Evolutionary conservation across 2,329 filamentous ascomycete species (phyloP).

Genomic region (Bipolaris oryzae): DNA sequence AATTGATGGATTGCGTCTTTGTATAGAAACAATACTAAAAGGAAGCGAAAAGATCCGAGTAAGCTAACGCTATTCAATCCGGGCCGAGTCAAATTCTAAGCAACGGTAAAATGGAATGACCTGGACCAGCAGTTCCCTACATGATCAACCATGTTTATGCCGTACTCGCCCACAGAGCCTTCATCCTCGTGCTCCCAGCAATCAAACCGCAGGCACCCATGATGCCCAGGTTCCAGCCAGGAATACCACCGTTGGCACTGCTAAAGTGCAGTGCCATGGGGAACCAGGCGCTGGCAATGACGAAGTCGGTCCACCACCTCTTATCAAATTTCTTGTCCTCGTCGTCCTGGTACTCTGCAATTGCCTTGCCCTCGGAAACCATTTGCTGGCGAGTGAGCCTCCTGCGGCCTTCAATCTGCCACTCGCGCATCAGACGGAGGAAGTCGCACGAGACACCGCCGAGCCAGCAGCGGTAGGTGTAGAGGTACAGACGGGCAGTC

Average conservation of each 20-base stretch:
- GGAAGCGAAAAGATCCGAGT: too few relatives aligned
- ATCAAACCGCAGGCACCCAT: constrained; percentile 53
- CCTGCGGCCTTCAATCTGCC: constrained; percentile 49
- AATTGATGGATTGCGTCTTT: too few relatives aligned
- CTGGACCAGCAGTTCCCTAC: too few relatives aligned
- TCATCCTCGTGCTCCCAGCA: constrained; percentile 44
- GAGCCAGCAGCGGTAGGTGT: constrained; percentile 53
- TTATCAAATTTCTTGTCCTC: constrained; percentile 46
- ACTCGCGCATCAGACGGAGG: constrained; percentile 50
- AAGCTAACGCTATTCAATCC: too few relatives aligned
- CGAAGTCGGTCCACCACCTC: constrained; percentile 52
- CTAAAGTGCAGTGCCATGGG: constrained; percentile 53
- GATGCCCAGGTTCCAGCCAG: constrained; percentile 53
- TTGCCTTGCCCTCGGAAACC: constrained; percentile 35
- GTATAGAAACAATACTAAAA: too few relatives aligned
- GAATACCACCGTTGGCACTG: constrained; percentile 46
- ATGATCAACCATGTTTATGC: background rate
- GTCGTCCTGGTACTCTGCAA: constrained; percentile 45
- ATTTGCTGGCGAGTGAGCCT: constrained; percentile 37
- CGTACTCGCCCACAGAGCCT: constrained; percentile 34
- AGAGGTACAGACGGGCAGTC: constrained; percentile 48
- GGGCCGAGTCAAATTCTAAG: too few relatives aligned
- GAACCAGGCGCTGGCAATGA: constrained; percentile 53
- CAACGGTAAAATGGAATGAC: too few relatives aligned
- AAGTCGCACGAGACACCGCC: constrained; percentile 53